These are phyloP conservation scores for Diaporthe amygdali DNA, from an alignment of 2,329 filamentous ascomycete genomes.

Conservation along the genomic window DNA sequence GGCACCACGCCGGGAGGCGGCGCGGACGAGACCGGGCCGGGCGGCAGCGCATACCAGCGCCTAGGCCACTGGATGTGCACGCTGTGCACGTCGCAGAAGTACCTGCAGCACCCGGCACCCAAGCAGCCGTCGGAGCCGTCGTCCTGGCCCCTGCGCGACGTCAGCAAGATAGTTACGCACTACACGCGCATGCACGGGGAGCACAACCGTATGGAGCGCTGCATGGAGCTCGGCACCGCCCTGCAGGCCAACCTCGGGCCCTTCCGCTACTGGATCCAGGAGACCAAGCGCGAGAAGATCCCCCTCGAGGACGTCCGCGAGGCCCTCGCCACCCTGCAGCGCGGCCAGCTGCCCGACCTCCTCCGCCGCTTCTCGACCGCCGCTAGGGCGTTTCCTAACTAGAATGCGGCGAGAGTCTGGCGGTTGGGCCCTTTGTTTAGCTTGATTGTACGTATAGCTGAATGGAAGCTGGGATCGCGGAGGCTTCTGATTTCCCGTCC, in stretches of 20 bases:
- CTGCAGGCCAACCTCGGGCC: constrained; percentile 50
- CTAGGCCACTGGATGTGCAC: constrained; percentile 54
- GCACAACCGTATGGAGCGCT: constrained; percentile 47
- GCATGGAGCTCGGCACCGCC: constrained; percentile 47
- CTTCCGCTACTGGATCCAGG: constrained; percentile 53
- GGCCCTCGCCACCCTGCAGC: constrained; percentile 40
- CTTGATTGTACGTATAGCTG: neutral
- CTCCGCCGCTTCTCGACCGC: constrained; percentile 41
- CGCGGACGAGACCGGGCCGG: constrained; percentile 31
- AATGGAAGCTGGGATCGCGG: neutral
- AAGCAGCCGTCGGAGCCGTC: constrained; percentile 49
- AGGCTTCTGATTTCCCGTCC: too few relatives aligned
- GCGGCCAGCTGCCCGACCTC: constrained; percentile 41
- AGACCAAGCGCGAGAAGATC: constrained; percentile 43
- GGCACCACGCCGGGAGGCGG: neutral
- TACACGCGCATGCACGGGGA: constrained; percentile 52
- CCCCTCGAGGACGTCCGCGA: constrained; percentile 41
- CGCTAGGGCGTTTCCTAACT: constrained; percentile 38
- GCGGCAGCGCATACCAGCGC: constrained; percentile 36
- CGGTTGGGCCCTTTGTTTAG: neutral
- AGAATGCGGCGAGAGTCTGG: neutral
- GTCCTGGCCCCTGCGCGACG: constrained; percentile 53
- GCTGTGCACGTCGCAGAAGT: constrained; percentile 49
- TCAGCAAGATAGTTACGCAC: constrained; percentile 53
- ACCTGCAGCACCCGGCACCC: constrained; percentile 43